Percentiles rank a stretch among this genome's conserved stretches.
These are phyloP conservation scores for Leccinum aurantiacum DNA, from an alignment of 768 basidiomycete species.

Conservation along the genomic window DNA sequence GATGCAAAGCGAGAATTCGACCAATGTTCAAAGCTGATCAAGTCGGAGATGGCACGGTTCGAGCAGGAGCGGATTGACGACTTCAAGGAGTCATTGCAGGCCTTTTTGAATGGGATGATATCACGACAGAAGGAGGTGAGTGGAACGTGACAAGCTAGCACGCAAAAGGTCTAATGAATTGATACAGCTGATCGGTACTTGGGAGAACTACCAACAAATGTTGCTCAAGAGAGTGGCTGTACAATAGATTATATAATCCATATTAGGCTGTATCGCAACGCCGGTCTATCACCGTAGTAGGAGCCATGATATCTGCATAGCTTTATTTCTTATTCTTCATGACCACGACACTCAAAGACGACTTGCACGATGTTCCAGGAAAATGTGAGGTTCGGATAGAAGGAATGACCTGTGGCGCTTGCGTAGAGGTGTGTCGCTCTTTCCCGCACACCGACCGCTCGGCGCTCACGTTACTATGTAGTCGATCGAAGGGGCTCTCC, in stretches of 20 bases:
- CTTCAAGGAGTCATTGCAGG: conserved; percentile 82
- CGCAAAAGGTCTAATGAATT: neutral
- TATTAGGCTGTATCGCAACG: neutral
- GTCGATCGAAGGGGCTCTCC: conserved; percentile 85
- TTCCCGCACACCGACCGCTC: neutral
- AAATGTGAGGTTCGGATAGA: conserved; percentile 81
- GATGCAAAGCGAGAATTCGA: conserved; percentile 91
- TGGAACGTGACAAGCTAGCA: neutral
- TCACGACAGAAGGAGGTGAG: conserved; percentile 75
- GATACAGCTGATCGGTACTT: conserved; percentile 64
- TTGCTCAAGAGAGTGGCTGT: conserved; percentile 48
- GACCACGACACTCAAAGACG: neutral
- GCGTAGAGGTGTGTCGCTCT: conserved; percentile 63
- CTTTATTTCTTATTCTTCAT: conserved; percentile 3
- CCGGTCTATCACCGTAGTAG: neutral
- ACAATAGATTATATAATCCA: conserved; percentile 11
- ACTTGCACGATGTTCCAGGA: conserved; percentile 32
- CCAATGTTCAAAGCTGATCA: conserved; percentile 77
- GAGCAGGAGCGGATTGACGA: conserved; percentile 93
- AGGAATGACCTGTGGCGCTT: conserved; percentile 89
- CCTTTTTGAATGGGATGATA: conserved; percentile 87
- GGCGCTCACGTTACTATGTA: conserved; percentile 25
- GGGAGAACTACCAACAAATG: conserved; percentile 80
- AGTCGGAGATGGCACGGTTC: conserved; percentile 86
- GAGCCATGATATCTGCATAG: neutral